phyloP scores from a whole-genome alignment of 805 yeast species.

The Wickerhamomyces sydowiorum region DNA sequence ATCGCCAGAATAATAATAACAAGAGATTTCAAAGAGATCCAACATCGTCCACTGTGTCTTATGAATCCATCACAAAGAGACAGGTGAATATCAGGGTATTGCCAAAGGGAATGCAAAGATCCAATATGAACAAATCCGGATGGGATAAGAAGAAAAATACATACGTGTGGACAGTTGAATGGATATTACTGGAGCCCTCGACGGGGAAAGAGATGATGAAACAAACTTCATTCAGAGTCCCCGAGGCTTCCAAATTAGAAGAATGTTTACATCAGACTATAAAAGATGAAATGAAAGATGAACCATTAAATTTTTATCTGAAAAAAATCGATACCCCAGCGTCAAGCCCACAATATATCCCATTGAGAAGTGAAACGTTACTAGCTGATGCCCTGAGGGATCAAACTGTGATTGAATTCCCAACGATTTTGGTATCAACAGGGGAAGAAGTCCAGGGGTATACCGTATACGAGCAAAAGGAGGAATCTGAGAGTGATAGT shows the following conservation, averaged over 20 bases:
- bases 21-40: conserved; percentile 17
- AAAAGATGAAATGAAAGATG: conserved; percentile 12
- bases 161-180: conserved; percentile 79
- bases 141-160: conserved; percentile 58
- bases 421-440: conserved; percentile 51
- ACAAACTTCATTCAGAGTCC: conserved; percentile 32
- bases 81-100: conserved; percentile 60
- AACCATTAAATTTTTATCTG: conserved; percentile 21
- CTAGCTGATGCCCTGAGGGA: conserved; percentile 48
- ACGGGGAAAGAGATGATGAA: conserved; percentile 22
- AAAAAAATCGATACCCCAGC: conserved; percentile 22
- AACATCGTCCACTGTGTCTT: no score
- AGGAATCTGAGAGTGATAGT: conserved; percentile 5
- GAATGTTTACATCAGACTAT: conserved; percentile 26
- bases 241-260: conserved; percentile 25
- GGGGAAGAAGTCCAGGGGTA: conserved; percentile 22
- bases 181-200: conserved; percentile 40
- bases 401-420: conserved; percentile 68
- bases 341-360: conserved; percentile 32
- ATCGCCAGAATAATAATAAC: conserved; percentile 19
- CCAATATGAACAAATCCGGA: conserved; percentile 56
- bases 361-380: conserved; percentile 27
- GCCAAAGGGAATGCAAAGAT: conserved; percentile 73
- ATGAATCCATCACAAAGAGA: conserved; percentile 36
- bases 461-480: conserved; percentile 19